These are phyloP conservation scores for Leptographium procerum DNA, from an alignment of 2,329 filamentous ascomycete genomes.

Conservation along the genomic window DNA sequence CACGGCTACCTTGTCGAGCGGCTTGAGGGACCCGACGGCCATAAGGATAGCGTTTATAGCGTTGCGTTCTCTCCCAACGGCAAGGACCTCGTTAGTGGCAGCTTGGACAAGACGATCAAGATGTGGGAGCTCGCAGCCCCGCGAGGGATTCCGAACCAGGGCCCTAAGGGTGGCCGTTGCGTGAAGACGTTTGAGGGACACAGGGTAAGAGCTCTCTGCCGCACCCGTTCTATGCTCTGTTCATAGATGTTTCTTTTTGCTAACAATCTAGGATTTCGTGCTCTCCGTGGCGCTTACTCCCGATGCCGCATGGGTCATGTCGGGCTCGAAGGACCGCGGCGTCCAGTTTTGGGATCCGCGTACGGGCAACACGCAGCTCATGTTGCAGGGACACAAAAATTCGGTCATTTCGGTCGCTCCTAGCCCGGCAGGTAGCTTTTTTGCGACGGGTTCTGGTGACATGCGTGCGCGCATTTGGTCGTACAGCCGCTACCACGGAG, in stretches of 20 bases:
- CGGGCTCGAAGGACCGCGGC: constrained; percentile 90
- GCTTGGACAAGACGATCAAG: constrained; percentile 96
- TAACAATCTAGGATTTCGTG: constrained; percentile 68
- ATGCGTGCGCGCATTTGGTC: constrained; percentile 98
- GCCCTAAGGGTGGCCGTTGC: constrained; percentile 78
- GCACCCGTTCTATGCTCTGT: neutral
- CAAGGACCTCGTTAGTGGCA: constrained; percentile 85
- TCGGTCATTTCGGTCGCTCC: constrained; percentile 96
- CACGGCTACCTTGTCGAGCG: constrained; percentile 81
- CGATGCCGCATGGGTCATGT: constrained; percentile 91
- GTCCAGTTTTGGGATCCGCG: constrained; percentile 98
- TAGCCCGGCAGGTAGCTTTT: constrained; percentile 75
- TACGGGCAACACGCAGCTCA: constrained; percentile 88
- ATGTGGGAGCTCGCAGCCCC: constrained; percentile 89
- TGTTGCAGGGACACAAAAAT: constrained; percentile 98
- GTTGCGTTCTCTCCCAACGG: constrained; percentile 93
- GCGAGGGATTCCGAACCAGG: constrained; percentile 53
- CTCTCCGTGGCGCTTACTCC: constrained; percentile 91
- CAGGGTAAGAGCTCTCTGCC: constrained; percentile 48
- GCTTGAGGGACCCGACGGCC: constrained; percentile 83
- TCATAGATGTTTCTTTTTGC: constrained; percentile 1
- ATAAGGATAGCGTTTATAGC: constrained; percentile 94
- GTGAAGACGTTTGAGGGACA: constrained; percentile 96
- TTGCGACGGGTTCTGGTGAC: constrained; percentile 93
- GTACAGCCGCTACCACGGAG: constrained; percentile 39